These are phyloP conservation scores for Lachnellula hyalina DNA, from an alignment of 2,329 filamentous ascomycete genomes.

Conservation along the genomic window DNA sequence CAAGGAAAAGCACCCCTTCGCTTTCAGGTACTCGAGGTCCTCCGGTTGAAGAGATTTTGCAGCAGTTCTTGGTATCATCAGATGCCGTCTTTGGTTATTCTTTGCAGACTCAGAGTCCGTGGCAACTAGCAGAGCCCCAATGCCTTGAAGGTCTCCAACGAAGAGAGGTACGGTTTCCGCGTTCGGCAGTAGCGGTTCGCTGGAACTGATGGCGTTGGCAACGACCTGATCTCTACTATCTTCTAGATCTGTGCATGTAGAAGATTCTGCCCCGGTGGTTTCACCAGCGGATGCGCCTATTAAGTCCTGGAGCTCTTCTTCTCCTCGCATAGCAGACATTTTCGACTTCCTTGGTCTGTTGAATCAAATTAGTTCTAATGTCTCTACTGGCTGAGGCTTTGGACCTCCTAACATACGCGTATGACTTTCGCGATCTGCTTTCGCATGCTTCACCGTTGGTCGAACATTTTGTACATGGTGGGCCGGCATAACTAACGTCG, in stretches of 20 bases:
- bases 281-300: neutral
- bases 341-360: neutral
- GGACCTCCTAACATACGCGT: neutral
- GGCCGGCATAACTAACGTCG: slow-evolving; percentile 15
- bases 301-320: neutral
- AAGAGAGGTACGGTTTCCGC: neutral
- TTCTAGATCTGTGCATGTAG: neutral
- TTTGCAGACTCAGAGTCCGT: slow-evolving; percentile 9
- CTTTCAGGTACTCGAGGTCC: slow-evolving; percentile 27
- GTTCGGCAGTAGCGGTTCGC: neutral
- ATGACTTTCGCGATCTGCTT: slow-evolving; percentile 15
- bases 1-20: slow-evolving; percentile 33
- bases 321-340: neutral
- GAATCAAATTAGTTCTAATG: neutral
- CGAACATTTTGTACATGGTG: slow-evolving; percentile 30
- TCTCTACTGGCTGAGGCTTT: neutral
- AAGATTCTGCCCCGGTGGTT: neutral
- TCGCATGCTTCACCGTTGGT: slow-evolving; percentile 28
- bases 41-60: slow-evolving; percentile 3
- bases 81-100: slow-evolving; percentile 13
- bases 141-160: neutral
- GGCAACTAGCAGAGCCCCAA: neutral
- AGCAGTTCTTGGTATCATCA: neutral
- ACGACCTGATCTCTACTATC: neutral
- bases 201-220: neutral